Evolutionary conservation across 345 rosid species (phyloP).

Genomic region (Syzygium aromaticum): DNA sequence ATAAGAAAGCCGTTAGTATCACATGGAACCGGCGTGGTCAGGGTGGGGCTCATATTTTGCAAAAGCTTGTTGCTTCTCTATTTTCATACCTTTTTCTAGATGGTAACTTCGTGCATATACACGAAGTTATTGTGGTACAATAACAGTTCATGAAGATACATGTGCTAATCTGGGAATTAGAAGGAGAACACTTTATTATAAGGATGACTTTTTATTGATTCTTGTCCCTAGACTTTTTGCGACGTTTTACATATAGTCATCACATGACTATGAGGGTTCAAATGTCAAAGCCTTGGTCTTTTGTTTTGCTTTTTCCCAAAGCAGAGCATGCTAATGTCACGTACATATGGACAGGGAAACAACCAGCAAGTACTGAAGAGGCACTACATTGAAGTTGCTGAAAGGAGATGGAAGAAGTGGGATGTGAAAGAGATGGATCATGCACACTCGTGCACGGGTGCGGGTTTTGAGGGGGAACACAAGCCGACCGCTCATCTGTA

Average conservation of each 20-base stretch:
- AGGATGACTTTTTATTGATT: background rate
- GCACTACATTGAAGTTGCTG: background rate
- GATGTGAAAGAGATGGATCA: background rate
- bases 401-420: background rate
- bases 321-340: background rate
- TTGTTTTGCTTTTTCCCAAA: background rate
- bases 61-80: background rate
- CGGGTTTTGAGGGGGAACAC: background rate
- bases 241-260: background rate
- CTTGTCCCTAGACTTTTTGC: background rate
- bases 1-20: background rate
- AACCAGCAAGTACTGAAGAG: background rate
- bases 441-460: background rate
- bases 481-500: background rate
- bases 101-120: fast-evolving
- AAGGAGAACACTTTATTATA: background rate
- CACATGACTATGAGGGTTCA: background rate
- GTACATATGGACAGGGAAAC: background rate
- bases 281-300: background rate
- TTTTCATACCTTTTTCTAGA: background rate
- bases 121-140: background rate
- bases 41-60: background rate
- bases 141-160: background rate
- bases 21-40: background rate
- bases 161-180: background rate